Base-by-base conservation (phyloP, 805 yeast species). In the Suhomyces sp. region DNA sequence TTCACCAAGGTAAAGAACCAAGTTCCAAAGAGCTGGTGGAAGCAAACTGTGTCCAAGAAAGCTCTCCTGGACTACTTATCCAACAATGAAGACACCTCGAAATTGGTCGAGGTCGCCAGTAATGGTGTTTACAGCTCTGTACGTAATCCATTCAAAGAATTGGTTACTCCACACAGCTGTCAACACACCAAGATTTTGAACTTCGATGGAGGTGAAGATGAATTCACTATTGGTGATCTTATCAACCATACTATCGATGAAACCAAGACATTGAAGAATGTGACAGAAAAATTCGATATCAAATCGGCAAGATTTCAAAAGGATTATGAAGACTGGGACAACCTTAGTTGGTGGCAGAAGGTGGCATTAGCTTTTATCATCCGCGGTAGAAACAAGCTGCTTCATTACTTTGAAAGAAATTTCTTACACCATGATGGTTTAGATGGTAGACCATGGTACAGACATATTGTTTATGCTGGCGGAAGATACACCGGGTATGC, bases 381-480 rank as follows among this genome's bases (percentile, higher is more conserved):
- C 31, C 38, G 50, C 39, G 56, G 47, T 36, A 68, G 63, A 42
- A 68, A 68, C 52, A 58, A 56, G 45, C 46, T 58, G 27, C 43
- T 58, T 33, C 65, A 66, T 42, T 68, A 72, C 36, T 58, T 81
- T 19, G 85, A 81, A 51, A 62, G 79, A 38, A 52, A 75, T 48
- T 79, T 80, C 47, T 50, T 80, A 19, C 54, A 70, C 37, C 55
- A 58, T 7, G 47, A 64, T 10, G 79, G 83, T 0, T 58, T 80
- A 20, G 47, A 60, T 19, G 65, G 65, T 21, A 64, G 87, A 44
- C 55, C 56, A 5, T 80, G 84, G 82, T 74, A 79, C 65, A 79
- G 71, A 51, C 87, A 82, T 56, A 63, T 79, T 18, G 60, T 82
- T 0, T 79, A 68, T 54, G 84, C 84, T 3, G 80, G 86, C 6